Evolutionary conservation across 306 rosid species (phyloP).

Genomic region (Urtica urens): DNA sequence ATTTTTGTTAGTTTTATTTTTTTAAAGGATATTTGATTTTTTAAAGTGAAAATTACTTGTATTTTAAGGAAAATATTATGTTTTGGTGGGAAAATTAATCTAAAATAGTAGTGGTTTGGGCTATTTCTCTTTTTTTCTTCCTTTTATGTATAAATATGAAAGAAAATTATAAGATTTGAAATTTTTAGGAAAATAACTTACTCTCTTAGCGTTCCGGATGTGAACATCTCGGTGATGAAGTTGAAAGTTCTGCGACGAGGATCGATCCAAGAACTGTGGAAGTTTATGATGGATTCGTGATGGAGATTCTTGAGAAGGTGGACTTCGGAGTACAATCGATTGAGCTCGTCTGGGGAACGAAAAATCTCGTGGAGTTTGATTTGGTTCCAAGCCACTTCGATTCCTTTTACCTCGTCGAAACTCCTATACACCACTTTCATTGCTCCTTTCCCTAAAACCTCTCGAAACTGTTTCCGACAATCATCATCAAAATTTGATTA

Average conservation of each 20-base stretch:
- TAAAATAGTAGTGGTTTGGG: no score
- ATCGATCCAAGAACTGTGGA: constrained; percentile 70
- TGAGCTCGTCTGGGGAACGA: constrained; percentile 60
- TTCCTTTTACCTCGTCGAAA: constrained; percentile 62
- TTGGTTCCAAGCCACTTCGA: constrained; percentile 96
- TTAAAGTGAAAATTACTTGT: no score
- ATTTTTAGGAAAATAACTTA: constrained; percentile 25
- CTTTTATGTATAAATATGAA: not conserved
- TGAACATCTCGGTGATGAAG: constrained; percentile 89
- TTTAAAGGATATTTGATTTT: no score
- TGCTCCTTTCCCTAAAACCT: constrained; percentile 79
- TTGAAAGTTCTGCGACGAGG: constrained; percentile 48
- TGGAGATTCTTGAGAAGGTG: constrained; percentile 79
- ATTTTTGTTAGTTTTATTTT: no score
- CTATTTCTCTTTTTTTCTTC: not conserved
- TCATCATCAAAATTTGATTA: no score
- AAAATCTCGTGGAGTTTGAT: constrained; percentile 57
- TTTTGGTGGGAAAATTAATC: no score
- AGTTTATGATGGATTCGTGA: constrained; percentile 64
- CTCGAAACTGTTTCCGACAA: constrained; percentile 34
- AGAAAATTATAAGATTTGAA: not conserved
- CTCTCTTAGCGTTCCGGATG: constrained; percentile 93
- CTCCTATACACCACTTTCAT: constrained; percentile 72
- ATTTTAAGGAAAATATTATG: no score
- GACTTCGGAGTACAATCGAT: constrained; percentile 77